phyloP scores from a whole-genome alignment of 768 basidiomycete genomes.

The Boletus speciosus region DNA sequence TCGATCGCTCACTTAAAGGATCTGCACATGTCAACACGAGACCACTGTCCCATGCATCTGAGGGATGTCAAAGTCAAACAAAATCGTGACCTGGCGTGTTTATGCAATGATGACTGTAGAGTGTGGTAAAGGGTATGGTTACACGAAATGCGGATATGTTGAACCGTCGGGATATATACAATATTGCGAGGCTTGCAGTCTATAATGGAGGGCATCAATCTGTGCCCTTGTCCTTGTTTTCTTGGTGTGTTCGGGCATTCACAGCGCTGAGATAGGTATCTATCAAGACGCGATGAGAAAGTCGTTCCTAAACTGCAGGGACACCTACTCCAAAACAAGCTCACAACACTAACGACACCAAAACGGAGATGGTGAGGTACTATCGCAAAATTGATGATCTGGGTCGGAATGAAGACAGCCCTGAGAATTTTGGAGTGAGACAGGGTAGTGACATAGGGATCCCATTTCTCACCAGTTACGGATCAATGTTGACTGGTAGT shows the following conservation, averaged over 20 bases:
- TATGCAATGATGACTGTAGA: background rate
- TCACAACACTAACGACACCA: constrained; percentile 69
- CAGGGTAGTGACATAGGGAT: background rate
- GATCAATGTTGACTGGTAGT: constrained; percentile 68
- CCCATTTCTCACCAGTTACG: constrained; percentile 60
- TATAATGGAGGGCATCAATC: constrained; percentile 1
- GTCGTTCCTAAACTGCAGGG: background rate
- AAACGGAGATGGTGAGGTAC: constrained; percentile 78
- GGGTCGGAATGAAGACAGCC: constrained; percentile 74
- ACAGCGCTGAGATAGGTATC: constrained; percentile 63
- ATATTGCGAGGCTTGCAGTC: background rate
- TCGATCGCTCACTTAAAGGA: background rate
- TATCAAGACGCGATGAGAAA: constrained; percentile 19
- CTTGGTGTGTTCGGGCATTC: constrained; percentile 35
- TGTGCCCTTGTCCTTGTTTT: background rate
- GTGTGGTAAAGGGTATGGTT: constrained; percentile 1
- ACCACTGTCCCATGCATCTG: background rate
- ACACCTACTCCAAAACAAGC: constrained; percentile 77
- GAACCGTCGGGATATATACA: constrained; percentile 12
- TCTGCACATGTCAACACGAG: background rate
- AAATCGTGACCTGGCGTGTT: background rate
- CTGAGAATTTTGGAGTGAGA: constrained; percentile 29
- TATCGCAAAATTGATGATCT: constrained; percentile 74
- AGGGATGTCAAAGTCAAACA: background rate
- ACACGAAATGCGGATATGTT: constrained; percentile 10